A percentile compares a stretch with the other conserved stretches of the same genome.
phyloP scores from a whole-genome alignment of 73 alveolate species.

The Tetrahymena thermophila region DNA sequence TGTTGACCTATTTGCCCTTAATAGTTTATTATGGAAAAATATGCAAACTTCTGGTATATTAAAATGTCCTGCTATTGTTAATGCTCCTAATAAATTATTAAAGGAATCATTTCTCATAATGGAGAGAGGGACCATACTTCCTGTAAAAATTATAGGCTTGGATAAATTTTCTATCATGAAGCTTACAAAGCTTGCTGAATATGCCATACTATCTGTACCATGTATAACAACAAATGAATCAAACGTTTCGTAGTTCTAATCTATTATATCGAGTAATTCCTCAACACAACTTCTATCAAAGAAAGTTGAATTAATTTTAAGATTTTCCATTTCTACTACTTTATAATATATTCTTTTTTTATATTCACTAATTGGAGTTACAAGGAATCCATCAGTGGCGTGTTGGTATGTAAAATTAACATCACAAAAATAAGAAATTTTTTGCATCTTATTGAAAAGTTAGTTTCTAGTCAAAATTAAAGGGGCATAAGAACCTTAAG shows the following conservation, averaged over 20 bases:
- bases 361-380: constrained; percentile 24
- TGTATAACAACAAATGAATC: constrained; percentile 42
- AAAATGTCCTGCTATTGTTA: constrained; percentile 41
- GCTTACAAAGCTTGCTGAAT: constrained; percentile 32
- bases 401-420: constrained; percentile 25
- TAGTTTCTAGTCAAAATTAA: neutral
- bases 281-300: constrained; percentile 1
- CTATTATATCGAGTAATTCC: constrained; percentile 19
- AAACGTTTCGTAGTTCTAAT: constrained; percentile 38
- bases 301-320: neutral
- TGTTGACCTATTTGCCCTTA: constrained; percentile 35
- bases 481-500: neutral
- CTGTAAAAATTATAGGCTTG: constrained; percentile 53
- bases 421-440: constrained; percentile 28
- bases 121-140: constrained; percentile 50
- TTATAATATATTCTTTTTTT: constrained; percentile 25
- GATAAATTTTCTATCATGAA: constrained; percentile 46
- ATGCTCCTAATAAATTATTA: constrained; percentile 20
- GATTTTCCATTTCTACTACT: constrained; percentile 31
- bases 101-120: constrained; percentile 53
- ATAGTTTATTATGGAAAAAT: constrained; percentile 13
- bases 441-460: neutral
- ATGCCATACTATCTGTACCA: constrained; percentile 54
- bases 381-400: constrained; percentile 23
- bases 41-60: constrained; percentile 30